Conservation (phyloP, 352 stramenopile genomes). For the Pythium rishiriense region DNA sequence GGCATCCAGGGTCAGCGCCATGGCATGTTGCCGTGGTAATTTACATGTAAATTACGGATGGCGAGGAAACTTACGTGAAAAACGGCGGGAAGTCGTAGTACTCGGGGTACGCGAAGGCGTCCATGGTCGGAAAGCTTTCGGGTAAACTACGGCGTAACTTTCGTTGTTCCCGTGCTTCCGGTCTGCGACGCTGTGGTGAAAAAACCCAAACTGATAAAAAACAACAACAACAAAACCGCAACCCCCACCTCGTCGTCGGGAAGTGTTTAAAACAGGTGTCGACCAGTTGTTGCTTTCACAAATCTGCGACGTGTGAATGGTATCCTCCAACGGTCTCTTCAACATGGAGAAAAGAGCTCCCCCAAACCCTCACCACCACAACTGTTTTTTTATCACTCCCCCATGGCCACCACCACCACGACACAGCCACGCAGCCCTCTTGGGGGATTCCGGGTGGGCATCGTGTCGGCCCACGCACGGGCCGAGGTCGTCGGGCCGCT, state of each 20-base stretch:
- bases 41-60: conserved; percentile 18
- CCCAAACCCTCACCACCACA: not conserved
- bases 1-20: not conserved
- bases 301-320: conserved; percentile 20
- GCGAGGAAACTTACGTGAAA: conserved; percentile 60
- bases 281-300: not conserved
- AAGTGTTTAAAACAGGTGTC: not conserved
- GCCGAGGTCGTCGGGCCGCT: conserved; percentile 23
- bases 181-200: conserved; percentile 10
- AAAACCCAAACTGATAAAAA: conserved; percentile 6
- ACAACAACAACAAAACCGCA: not conserved
- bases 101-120: conserved; percentile 84
- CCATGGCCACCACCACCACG: not conserved
- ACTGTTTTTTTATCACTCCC: not conserved
- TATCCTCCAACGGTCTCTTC: not conserved
- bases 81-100: conserved; percentile 89
- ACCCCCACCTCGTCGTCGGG: conserved; percentile 2
- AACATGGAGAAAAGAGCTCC: too few relatives aligned
- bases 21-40: conserved; percentile 11
- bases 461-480: conserved; percentile 22
- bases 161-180: not conserved
- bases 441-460: conserved; percentile 20
- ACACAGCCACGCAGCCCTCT: not conserved
- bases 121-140: conserved; percentile 30
- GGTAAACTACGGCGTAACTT: conserved; percentile 15